Percentiles rank a stretch among this genome's conserved stretches.
Evolutionary conservation across 176 grass and related monocot genomes (phyloP).

Genomic region (Microstegium vimineum): DNA sequence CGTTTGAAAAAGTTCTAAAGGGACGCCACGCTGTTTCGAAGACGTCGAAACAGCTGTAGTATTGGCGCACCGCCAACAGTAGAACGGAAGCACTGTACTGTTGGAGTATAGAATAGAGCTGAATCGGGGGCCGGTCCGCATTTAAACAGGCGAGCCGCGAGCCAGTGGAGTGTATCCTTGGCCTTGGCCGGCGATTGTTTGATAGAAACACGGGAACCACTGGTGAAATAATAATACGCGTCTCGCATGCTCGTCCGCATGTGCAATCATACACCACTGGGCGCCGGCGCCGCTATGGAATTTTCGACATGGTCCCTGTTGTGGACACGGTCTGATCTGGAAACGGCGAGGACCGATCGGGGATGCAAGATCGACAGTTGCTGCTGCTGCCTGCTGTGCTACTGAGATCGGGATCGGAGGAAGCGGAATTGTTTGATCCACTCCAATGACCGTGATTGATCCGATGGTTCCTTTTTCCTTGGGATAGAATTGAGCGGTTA

Average conservation of each 20-base stretch:
- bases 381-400: not conserved
- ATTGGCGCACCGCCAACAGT: not conserved
- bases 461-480: not conserved
- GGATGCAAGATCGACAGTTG: not conserved
- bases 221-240: not conserved
- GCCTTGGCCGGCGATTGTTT: not conserved
- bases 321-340: no score
- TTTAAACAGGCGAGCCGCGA: not conserved
- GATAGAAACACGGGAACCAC: slow-evolving; percentile 42
- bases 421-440: not conserved
- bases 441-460: slow-evolving; percentile 11
- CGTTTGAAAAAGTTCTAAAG: not conserved
- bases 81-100: not conserved
- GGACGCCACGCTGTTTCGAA: not conserved
- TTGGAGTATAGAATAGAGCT: not conserved
- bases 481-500: not conserved
- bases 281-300: not conserved
- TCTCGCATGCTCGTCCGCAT: not conserved
- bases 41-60: not conserved
- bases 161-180: slow-evolving; percentile 13
- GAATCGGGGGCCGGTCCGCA: not conserved
- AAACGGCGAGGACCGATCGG: no score
- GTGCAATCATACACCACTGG: slow-evolving; percentile 28
- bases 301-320: slow-evolving; percentile 22
- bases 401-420: not conserved